Percentiles rank a stretch among this genome's conserved stretches.
These are phyloP conservation scores for Beauveria asiatica DNA, from an alignment of 2,329 filamentous ascomycete genomes.

Conservation along the genomic window DNA sequence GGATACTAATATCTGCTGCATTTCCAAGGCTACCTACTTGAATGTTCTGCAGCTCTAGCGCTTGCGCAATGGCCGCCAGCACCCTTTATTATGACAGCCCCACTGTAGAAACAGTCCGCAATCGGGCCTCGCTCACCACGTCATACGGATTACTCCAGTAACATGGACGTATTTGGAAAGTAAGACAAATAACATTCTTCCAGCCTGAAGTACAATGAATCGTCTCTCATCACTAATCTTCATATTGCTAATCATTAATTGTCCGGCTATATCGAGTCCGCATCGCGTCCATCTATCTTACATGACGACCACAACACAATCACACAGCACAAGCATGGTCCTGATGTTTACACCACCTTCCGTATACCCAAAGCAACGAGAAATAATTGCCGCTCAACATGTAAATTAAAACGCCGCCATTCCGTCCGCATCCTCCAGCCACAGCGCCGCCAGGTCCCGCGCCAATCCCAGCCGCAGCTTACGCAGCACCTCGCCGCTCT, in stretches of 20 bases:
- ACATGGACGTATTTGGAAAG: no score
- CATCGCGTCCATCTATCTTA: background rate
- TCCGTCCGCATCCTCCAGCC: slow-evolving; percentile 58
- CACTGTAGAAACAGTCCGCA: no score
- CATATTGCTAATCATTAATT: background rate
- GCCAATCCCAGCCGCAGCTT: slow-evolving; percentile 66
- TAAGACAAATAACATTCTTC: no score
- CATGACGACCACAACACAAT: background rate
- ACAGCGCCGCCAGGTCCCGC: slow-evolving; percentile 61
- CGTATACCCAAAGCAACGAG: background rate
- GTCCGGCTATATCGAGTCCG: background rate
- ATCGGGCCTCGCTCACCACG: no score
- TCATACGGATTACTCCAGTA: no score
- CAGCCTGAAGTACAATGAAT: background rate
- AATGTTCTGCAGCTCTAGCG: background rate
- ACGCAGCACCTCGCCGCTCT: slow-evolving; percentile 61
- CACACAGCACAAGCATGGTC: background rate
- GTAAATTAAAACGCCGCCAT: slow-evolving; percentile 31
- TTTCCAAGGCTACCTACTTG: background rate
- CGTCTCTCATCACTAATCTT: no score
- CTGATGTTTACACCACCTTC: slow-evolving; percentile 3
- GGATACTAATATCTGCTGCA: background rate
- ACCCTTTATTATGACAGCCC: no score
- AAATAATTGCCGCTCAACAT: background rate
- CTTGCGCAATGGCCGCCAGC: background rate